phyloP scores from a whole-genome alignment of 257 asterid species.

The Henckelia pumila region DNA sequence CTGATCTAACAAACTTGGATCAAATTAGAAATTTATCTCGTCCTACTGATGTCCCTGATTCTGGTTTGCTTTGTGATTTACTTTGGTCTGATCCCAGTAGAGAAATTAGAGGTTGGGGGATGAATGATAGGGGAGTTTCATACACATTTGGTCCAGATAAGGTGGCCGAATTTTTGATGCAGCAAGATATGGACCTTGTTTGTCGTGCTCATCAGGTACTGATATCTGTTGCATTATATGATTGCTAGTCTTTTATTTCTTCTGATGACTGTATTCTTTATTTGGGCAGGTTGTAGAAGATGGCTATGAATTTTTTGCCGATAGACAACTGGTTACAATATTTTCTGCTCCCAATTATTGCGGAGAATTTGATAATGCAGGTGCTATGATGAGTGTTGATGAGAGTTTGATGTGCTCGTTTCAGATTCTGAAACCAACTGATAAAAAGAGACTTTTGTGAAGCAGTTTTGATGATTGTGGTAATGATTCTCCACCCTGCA shows the following conservation, averaged over 20 bases:
- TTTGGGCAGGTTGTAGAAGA: conserved; percentile 47
- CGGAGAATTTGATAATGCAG: conserved; percentile 54
- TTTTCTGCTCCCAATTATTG: conserved; percentile 54
- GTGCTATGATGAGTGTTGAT: conserved; percentile 55
- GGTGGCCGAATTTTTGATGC: conserved; percentile 54
- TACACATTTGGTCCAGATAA: conserved; percentile 51
- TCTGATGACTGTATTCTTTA: conserved; percentile 21
- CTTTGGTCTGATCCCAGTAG: conserved; percentile 66
- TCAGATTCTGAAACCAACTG: conserved; percentile 51
- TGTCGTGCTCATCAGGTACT: conserved; percentile 59
- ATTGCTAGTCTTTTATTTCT: not conserved
- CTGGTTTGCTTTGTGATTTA: conserved; percentile 60
- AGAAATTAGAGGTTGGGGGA: conserved; percentile 59
- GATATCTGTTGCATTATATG: conserved; percentile 2
- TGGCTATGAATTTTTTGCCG: conserved; percentile 53
- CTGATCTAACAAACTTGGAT: conserved; percentile 47
- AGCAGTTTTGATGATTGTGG: conserved; percentile 27
- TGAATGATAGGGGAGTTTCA: conserved; percentile 56
- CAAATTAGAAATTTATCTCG: conserved; percentile 54
- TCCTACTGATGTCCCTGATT: conserved; percentile 55
- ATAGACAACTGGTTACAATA: conserved; percentile 45
- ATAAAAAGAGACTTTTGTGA: conserved; percentile 39
- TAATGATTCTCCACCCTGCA: conserved; percentile 22
- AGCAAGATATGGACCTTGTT: conserved; percentile 55
- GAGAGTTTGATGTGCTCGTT: conserved; percentile 57